These are phyloP conservation scores for Colletotrichum abscissum DNA, from an alignment of 2,329 filamentous ascomycete species.

Conservation along the genomic window DNA sequence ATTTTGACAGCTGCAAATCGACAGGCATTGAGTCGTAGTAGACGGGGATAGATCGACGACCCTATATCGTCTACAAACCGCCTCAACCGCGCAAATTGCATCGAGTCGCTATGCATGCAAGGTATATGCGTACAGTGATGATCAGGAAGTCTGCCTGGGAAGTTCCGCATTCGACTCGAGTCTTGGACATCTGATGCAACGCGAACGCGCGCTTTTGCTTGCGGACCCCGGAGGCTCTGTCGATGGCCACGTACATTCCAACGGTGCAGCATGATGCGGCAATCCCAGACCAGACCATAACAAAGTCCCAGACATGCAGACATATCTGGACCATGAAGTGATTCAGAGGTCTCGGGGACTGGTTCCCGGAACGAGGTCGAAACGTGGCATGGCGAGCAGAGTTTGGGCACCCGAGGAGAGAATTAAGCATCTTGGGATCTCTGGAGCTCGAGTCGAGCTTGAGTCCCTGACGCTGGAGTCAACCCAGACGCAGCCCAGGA, in stretches of 20 bases:
- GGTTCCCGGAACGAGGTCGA: conserved; percentile 1
- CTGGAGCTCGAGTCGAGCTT: not conserved
- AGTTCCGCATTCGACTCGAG: not conserved
- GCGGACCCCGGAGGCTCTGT: not conserved
- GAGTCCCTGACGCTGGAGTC: not conserved
- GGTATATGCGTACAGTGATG: not conserved
- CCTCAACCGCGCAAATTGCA: not conserved
- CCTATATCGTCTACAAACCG: not conserved
- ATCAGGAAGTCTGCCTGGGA: not conserved
- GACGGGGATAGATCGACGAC: not conserved
- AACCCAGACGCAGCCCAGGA: not conserved
- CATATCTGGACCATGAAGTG: not conserved
- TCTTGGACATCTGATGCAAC: not conserved
- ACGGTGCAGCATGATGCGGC: not conserved
- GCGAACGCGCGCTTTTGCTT: not conserved
- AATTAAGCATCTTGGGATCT: not conserved
- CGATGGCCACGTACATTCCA: not conserved
- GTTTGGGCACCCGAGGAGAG: not conserved
- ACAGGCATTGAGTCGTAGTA: not conserved
- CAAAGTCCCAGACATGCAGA: not conserved
- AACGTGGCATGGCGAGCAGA: conserved; percentile 19
- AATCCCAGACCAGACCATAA: not conserved
- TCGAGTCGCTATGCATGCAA: not conserved
- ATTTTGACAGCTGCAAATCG: not conserved
- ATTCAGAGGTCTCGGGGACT: not conserved